phyloP scores from a whole-genome alignment of 371 early-diverging fungal genomes.

The Mucor mucedo region DNA sequence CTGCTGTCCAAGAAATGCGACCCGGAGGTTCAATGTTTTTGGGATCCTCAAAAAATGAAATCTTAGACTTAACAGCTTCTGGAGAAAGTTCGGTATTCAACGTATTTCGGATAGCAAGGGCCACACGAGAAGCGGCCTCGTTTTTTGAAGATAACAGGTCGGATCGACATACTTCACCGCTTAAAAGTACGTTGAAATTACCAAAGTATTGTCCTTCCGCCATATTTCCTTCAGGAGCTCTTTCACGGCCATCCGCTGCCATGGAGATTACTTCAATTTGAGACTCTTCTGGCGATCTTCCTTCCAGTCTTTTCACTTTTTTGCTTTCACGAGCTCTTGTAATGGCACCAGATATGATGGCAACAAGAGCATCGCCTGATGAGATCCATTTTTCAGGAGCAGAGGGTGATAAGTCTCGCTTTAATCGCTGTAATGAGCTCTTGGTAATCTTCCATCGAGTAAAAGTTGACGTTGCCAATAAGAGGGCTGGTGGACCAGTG shows the following conservation, averaged over 20 bases:
- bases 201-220: constrained; percentile 40
- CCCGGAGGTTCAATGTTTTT: neutral
- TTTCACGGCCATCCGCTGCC: constrained; percentile 50
- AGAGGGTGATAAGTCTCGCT: constrained; percentile 36
- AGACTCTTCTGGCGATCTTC: constrained; percentile 34
- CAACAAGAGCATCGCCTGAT: constrained; percentile 49
- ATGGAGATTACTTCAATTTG: constrained; percentile 37
- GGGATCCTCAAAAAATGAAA: constrained; percentile 43
- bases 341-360: constrained; percentile 40
- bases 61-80: constrained; percentile 38
- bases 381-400: constrained; percentile 41
- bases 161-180: constrained; percentile 28
- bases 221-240: constrained; percentile 40
- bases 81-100: constrained; percentile 36
- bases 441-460: constrained; percentile 42
- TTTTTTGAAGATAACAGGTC: constrained; percentile 32
- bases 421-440: constrained; percentile 29
- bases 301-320: constrained; percentile 35
- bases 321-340: constrained; percentile 43
- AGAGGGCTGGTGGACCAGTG: constrained; percentile 26
- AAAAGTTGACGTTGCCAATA: constrained; percentile 34
- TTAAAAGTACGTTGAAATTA: constrained; percentile 46
- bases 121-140: constrained; percentile 35
- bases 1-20: constrained; percentile 42
- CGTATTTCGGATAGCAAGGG: constrained; percentile 40